phyloP scores from a whole-genome alignment of 2,329 filamentous ascomycete genomes.

The Diaporthe sp. region DNA sequence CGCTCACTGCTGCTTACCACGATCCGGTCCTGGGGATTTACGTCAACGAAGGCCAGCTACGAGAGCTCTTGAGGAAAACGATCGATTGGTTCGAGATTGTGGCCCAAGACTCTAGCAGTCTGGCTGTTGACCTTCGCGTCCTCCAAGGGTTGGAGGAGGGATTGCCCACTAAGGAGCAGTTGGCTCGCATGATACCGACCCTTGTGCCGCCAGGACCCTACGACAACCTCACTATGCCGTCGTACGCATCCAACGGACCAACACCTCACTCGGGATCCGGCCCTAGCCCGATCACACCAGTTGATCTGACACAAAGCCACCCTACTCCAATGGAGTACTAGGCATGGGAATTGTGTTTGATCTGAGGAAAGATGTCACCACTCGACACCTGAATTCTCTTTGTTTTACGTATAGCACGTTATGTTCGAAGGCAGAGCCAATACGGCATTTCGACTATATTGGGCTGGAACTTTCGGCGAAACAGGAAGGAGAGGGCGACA shows the following conservation, averaged over 20 bases:
- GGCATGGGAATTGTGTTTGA: background rate
- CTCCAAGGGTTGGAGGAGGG: slow-evolving; percentile 66
- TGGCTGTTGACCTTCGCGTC: slow-evolving; percentile 80
- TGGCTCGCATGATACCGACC: background rate
- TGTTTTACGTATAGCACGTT: background rate
- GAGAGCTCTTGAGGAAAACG: slow-evolving; percentile 75
- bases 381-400: background rate
- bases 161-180: slow-evolving; percentile 43
- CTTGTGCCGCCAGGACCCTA: slow-evolving; percentile 19
- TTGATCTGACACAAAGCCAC: slow-evolving; percentile 22
- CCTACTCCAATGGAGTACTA: slow-evolving; percentile 32
- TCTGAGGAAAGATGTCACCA: background rate
- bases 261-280: slow-evolving; percentile 21
- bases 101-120: slow-evolving; percentile 78
- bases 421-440: background rate
- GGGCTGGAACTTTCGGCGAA: background rate
- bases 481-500: background rate
- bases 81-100: slow-evolving; percentile 80
- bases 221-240: slow-evolving; percentile 39
- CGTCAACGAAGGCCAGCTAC: slow-evolving; percentile 66
- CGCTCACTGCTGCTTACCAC: slow-evolving; percentile 83
- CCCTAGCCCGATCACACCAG: slow-evolving; percentile 30
- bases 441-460: background rate
- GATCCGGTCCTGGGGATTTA: slow-evolving; percentile 70
- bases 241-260: slow-evolving; percentile 14